Evolutionary conservation across 768 basidiomycete genomes (phyloP), one percentile per base, ranked within the genome.

Genomic region (Strobilomyces confusus): DNA sequence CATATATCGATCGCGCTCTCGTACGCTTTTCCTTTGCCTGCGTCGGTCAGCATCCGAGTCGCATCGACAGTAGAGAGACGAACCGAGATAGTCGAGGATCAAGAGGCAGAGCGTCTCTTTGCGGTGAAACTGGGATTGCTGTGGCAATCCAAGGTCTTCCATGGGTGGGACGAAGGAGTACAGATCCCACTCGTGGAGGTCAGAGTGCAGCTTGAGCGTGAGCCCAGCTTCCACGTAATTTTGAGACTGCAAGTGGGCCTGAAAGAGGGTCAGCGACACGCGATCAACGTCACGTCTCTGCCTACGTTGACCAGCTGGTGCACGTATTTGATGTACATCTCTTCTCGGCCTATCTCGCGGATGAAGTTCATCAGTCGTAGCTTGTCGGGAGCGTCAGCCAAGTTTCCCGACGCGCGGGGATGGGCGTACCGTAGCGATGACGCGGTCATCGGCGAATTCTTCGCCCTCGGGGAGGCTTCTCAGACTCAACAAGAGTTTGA

Each of bases 1-100:
- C 92, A 95, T 45, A 98, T 88, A 44, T 92, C 89, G 52, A 97
- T 84, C 3, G 93, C 95, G 48, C 81, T 87, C 70, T 98, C 95
- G 82, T 92, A 98, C n/a, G 95, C 95, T 63, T 95, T 94, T 11
- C 95, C 95, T 70, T 94, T 91, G 46, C 92, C 92, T 94, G 55
- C 22, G 49, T 55, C 50, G 1, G 19, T 19, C 23, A 60, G 40
- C 48, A 51, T 32, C 44, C n/a, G 36, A 41, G 1, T 41, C 44
- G n/a, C 32, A 23, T 9, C 8, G 25, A 58, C 11, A 48, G 44
- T 9, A 15, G 20, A 17, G 29, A 13, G 19, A 60, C 79, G 51
- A 52, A 91, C 92, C 91, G 20, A 98, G 81, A 62, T 94, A 93
- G 66, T 97, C 93, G n/a, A 98, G 80, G 52, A 95, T 94, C 51